Percentiles rank a stretch among this genome's conserved stretches.
Conservation (phyloP, 2,329 filamentous ascomycete genomes). For the Nothomitra cinnamomea region DNA sequence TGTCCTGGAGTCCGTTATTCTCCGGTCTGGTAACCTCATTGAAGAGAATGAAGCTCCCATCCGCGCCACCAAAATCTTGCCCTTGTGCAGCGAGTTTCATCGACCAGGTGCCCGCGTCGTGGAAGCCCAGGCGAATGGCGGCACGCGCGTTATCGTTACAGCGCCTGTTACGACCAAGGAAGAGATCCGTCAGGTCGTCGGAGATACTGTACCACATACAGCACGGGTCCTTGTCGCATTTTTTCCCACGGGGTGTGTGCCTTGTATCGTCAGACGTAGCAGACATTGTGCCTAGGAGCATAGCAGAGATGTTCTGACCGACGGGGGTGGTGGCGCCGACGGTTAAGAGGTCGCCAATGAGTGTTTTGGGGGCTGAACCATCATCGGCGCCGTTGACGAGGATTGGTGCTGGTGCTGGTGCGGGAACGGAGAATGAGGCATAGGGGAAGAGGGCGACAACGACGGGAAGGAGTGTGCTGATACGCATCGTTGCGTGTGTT, state of each 20-base stretch:
- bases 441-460: no score
- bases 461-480: no score
- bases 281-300: conserved; percentile 8
- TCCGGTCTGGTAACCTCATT: conserved; percentile 23
- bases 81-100: conserved; percentile 17
- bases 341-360: conserved; percentile 11
- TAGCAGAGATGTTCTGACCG: conserved; percentile 10
- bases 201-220: conserved; percentile 28
- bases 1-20: conserved; percentile 30
- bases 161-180: conserved; percentile 18
- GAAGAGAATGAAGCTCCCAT: conserved; percentile 28
- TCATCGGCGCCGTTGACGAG: no score
- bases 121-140: conserved; percentile 30
- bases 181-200: conserved; percentile 20
- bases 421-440: no score
- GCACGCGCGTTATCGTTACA: conserved; percentile 27
- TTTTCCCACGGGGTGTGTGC: background rate
- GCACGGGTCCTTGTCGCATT: conserved; percentile 22
- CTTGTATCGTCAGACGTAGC: background rate
- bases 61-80: conserved; percentile 25
- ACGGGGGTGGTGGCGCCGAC: conserved; percentile 10
- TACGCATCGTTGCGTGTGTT: no score
- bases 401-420: no score
- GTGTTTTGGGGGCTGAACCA: background rate
- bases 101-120: conserved; percentile 29